Conservation (phyloP, 768 basidiomycete genomes). For the Suillus subalutaceus region DNA sequence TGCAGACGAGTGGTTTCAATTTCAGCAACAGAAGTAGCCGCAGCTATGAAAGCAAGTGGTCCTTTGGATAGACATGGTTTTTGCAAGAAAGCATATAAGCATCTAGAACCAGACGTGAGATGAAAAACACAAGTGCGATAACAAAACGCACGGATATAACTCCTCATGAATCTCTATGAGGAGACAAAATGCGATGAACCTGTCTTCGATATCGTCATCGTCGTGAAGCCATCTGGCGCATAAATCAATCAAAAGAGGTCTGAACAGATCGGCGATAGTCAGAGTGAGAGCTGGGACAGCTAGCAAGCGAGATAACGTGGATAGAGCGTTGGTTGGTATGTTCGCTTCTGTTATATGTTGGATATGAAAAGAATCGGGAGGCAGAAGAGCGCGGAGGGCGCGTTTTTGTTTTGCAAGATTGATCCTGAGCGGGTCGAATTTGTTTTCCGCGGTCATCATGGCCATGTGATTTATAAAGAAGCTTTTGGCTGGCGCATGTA, state of each 20-base stretch:
- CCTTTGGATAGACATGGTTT: slow-evolving; percentile 49
- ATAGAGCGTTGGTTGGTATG: slow-evolving; percentile 48
- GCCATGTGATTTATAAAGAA: not conserved
- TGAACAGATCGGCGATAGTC: slow-evolving; percentile 63
- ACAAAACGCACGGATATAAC: slow-evolving; percentile 62
- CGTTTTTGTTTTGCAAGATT: slow-evolving; percentile 58
- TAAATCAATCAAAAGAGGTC: slow-evolving; percentile 79
- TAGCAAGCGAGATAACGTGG: slow-evolving; percentile 61
- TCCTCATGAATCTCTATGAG: slow-evolving; percentile 72
- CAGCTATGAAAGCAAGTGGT: slow-evolving; percentile 52
- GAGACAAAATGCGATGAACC: slow-evolving; percentile 60
- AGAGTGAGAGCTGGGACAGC: slow-evolving; percentile 63
- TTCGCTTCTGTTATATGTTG: slow-evolving; percentile 40
- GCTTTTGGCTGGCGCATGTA: not conserved
- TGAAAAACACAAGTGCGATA: slow-evolving; percentile 11
- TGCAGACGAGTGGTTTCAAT: slow-evolving; percentile 58
- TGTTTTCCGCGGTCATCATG: not conserved
- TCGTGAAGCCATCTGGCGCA: slow-evolving; percentile 81
- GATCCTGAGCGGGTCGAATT: slow-evolving; percentile 61
- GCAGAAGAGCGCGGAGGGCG: slow-evolving; percentile 46
- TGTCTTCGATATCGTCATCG: slow-evolving; percentile 48
- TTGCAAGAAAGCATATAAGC: slow-evolving; percentile 55
- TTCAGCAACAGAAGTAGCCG: slow-evolving; percentile 28
- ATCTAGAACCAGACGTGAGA: slow-evolving; percentile 37
- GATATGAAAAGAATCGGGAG: slow-evolving; percentile 44